Evolutionary conservation across 2,329 filamentous ascomycete species (phyloP), one percentile per base, ranked within the genome.

Genomic region (Cytospora paraplurivora): DNA sequence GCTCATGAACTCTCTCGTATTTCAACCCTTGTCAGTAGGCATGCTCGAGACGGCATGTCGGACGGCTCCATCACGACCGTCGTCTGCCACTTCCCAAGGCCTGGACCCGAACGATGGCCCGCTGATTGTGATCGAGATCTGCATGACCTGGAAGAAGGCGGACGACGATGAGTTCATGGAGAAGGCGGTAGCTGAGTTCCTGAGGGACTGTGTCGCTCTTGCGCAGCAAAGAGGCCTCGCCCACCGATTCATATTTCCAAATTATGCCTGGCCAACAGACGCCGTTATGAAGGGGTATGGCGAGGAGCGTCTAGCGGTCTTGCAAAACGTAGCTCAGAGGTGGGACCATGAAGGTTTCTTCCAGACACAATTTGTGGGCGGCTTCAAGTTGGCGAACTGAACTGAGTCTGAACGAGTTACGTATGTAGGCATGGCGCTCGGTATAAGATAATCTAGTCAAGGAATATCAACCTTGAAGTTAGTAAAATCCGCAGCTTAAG

Each of bases 261-360:
- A 60, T 17, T 60, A 60, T 54, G 57, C 57, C 21, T 60, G 57
- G 57, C 57, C 57, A 12, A 53, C 50, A 1, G 57, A 60, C 12
- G 49, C 37, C 12, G 50, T 60, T 7, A 60, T 53, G 49, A 34
- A 44, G 34, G 50, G 57, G 7, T 60, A 60, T 33, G 57, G 57
- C n/a, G 21, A 13, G 49, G 21, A 60, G 19, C 57, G 57, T 10
- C 27, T 60, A 7, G 49, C 57, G 3, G 49, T 60, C 11, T 34
- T 60, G 32, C 57, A 21, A 6, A 15, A 49, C 10, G 50, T 53
- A 5, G 57, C 57, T 13, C 34, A 33, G 50, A 60, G 35, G 44
- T 60, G 50, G 50, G 57, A 60, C 12, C 57, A 49, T 4, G 37
- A 54, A 17, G 50, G 57, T 52, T 60, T 60, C n/a, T 60, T 60